Base-by-base conservation (phyloP, 2,329 filamentous ascomycete genomes). In the Microsporum ferrugineum region DNA sequence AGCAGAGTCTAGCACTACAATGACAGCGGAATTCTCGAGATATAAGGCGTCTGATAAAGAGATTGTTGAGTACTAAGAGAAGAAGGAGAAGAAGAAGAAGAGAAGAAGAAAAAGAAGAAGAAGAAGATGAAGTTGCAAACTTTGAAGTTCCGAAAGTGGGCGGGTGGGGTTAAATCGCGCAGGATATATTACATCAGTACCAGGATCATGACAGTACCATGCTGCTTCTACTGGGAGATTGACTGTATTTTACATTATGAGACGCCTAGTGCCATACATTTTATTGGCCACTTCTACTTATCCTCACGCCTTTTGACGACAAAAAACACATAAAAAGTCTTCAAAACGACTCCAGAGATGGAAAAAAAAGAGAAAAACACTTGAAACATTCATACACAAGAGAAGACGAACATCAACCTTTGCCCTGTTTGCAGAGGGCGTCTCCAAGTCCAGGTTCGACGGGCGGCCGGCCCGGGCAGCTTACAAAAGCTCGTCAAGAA, bases 11-110 rank as follows among this genome's bases (percentile, higher is more conserved):
- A 41, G 34, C 63, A 65, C 63, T 61, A 12, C 23, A 34, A 66
- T 62, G 62, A 66, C 65, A 63, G 60, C 62, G 59, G 60, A 58
- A 60, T 61, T 65, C 61, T 65, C 64, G 64, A 62, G 63, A 62
- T 31, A 34, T 31, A 53, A n/a, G 27, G 17, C 1, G 23, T 6
- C 5, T 29, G 63, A 64, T 66, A 60, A 62, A 59, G 59, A 63
- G 65, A 62, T 23, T 23, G 17, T 1, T 23, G 17, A 23, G 17
- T 23, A 23, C 17, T 23, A 23, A 14, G 17, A 65, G 65, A 65
- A 58, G 51, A 63, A 27, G 65, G 45, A 55, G 57, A 53, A 58
- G 62, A 59, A 60, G 56, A 47, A 62, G 49, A n/a, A 59, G 56
- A 60, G n/a, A n/a, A n/a, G n/a, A n/a, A 60, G 60, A 60, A 58